Conservation (phyloP, 1,284 basidiomycete genomes). For the Porogramme epimiltina region DNA sequence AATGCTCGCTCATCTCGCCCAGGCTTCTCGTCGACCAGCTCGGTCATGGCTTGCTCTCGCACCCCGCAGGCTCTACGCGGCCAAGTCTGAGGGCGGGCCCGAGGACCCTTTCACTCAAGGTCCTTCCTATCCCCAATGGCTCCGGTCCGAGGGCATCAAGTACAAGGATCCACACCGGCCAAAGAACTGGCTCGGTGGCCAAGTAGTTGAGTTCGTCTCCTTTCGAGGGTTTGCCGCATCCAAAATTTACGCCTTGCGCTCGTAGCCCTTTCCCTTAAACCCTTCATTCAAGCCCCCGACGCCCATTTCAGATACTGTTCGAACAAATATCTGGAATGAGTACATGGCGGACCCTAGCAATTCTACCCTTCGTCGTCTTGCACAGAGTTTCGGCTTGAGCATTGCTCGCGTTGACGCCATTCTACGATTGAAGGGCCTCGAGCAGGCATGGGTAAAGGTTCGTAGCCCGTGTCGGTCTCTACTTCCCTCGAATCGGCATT, state of each 20-base stretch:
- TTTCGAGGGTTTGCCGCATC: background rate
- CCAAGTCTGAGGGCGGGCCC: slow-evolving; percentile 14
- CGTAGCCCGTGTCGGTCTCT: slow-evolving; percentile 33
- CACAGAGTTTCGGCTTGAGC: slow-evolving; percentile 61
- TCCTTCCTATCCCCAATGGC: slow-evolving; percentile 36
- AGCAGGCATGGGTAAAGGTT: slow-evolving; percentile 70
- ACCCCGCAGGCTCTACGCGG: slow-evolving; percentile 22
- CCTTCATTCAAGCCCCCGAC: slow-evolving; percentile 76
- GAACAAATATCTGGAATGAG: slow-evolving; percentile 53
- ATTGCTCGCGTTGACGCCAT: slow-evolving; percentile 81
- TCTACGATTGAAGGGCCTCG: slow-evolving; percentile 76
- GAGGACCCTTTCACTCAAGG: slow-evolving; percentile 22
- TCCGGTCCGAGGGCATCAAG: slow-evolving; percentile 36
- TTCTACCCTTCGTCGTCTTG: slow-evolving; percentile 63
- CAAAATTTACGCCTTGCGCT: background rate
- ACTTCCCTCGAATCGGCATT: slow-evolving; percentile 14
- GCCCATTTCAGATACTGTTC: slow-evolving; percentile 66
- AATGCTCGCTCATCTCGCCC: slow-evolving; percentile 36
- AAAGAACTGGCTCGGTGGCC: slow-evolving; percentile 58
- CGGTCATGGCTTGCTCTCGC: slow-evolving; percentile 19
- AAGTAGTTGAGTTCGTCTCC: slow-evolving; percentile 51
- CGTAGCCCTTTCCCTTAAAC: slow-evolving; percentile 81
- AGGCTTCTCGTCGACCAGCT: slow-evolving; percentile 23
- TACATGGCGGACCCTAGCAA: slow-evolving; percentile 58
- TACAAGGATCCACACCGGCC: slow-evolving; percentile 44